Base-by-base conservation (phyloP, 2,329 filamentous ascomycete genomes). In the Colletotrichum sp. region DNA sequence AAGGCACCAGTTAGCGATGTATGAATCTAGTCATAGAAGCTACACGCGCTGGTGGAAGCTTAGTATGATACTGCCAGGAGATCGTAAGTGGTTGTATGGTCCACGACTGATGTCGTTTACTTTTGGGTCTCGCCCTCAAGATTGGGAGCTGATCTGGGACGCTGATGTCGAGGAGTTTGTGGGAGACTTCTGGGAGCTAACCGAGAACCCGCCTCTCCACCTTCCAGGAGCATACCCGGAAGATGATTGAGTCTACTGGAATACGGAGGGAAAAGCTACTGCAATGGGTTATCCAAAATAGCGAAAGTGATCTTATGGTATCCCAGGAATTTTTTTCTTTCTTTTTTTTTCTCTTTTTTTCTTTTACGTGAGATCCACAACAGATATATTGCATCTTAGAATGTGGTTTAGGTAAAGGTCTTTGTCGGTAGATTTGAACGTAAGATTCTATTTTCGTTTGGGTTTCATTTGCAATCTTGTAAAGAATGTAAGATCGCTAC, bases 91-190 rank as follows among this genome's bases (percentile, higher is more conserved):
- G 16, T 16, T 60, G 68, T 28, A 26, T 4, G 60, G 63, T 2
- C 65, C 57, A 1, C 65, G 59, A 5, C 43, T 76, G 1, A 16
- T 16, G 2, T 36, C 43, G 1, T 74, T 76, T 3, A 48, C 24
- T 0, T 76, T 39, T 9, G 74, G 74, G 0, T 16, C 71, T 8
- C 18, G 24, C 2, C 15, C 66, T 3, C 5, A 4, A 48, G 66
- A 76, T 13, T 76, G 74, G 70, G 13, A 16, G 2, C 57, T 76
- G 2, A 32, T 34, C 5, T 76, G 71, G 74, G 52, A 70, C 24
- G 21, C 21, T 5, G 74, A 66, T 2, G 32, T 43, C 0, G 71
- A 73, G 24, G 71, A 70, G 5, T 70, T 36, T n/a, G 60, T 39
- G 2, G 65, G 74, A 2, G 59, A 76, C 6, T 76, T 76, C 16